Conservation (phyloP, 1,139 yeast species). For the Hanseniaspora sp. region DNA sequence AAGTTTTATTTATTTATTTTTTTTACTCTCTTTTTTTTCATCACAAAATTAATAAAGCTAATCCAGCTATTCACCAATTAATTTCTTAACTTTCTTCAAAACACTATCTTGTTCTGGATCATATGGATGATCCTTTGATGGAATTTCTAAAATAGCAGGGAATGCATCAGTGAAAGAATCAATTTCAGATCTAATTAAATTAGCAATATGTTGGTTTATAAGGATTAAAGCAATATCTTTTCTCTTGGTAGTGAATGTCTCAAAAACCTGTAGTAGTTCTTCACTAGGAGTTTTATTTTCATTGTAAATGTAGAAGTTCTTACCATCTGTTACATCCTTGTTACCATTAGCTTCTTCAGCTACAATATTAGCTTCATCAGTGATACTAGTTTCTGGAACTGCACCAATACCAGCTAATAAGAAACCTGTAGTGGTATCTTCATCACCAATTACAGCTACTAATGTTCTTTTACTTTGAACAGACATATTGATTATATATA, state of each 20-base stretch:
- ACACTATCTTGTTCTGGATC: conserved; percentile 96
- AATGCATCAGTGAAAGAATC: conserved; percentile 83
- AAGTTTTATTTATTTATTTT: not conserved
- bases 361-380: not conserved
- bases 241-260: conserved; percentile 59
- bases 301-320: conserved; percentile 71
- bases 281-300: conserved; percentile 71
- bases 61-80: conserved; percentile 66
- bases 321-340: conserved; percentile 31
- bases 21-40: not conserved
- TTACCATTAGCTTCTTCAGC: not conserved
- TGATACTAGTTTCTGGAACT: conserved; percentile 36
- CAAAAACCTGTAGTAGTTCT: conserved; percentile 65
- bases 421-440: conserved; percentile 93
- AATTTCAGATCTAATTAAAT: conserved; percentile 68
- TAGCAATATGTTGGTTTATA: conserved; percentile 93
- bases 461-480: conserved; percentile 51
- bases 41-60: not conserved
- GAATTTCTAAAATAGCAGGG: conserved; percentile 94
- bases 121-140: conserved; percentile 96
- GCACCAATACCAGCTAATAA: conserved; percentile 86
- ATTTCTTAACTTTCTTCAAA: conserved; percentile 81
- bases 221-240: conserved; percentile 86
- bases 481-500: not conserved
- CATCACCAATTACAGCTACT: conserved; percentile 91